Evolutionary conservation across 129 eudicot genomes (phyloP).

Genomic region (Artemisia argyi): DNA sequence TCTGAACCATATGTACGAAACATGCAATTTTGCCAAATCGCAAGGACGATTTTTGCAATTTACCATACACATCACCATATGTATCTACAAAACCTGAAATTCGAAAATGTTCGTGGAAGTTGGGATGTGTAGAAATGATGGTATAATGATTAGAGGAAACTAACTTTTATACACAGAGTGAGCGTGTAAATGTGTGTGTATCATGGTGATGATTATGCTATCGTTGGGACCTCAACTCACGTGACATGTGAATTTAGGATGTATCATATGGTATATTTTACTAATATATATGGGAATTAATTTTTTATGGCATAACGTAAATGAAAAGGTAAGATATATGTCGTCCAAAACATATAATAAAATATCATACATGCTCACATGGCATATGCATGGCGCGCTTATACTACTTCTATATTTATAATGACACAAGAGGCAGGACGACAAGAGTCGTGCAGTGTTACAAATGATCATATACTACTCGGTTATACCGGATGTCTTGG

Average conservation of each 20-base stretch:
- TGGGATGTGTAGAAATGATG: conserved; percentile 29
- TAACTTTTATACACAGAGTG: conserved; percentile 25
- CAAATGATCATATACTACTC: too few species aligned
- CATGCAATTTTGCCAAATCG: too few species aligned
- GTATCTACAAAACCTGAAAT: not conserved
- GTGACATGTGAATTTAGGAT: conserved; percentile 29
- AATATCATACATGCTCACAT: conserved; percentile 1
- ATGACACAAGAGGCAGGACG: too few species aligned
- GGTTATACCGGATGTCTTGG: too few species aligned
- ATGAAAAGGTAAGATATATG: conserved; percentile 19
- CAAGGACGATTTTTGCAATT: too few species aligned
- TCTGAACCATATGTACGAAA: too few species aligned
- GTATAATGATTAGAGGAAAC: conserved; percentile 22
- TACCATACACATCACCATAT: too few species aligned
- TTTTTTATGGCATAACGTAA: conserved; percentile 17
- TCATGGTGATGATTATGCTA: conserved; percentile 12
- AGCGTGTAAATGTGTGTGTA: conserved; percentile 31
- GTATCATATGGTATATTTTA: conserved; percentile 16
- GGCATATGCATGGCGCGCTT: conserved; percentile 12
- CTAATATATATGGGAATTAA: not conserved
- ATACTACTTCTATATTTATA: conserved; percentile 5
- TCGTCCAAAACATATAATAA: conserved; percentile 6
- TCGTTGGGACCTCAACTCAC: conserved; percentile 36
- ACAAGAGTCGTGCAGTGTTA: too few species aligned
- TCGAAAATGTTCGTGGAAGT: too few species aligned